Base-by-base conservation (phyloP, 108 stramenopile genomes). In the Discostella stelligeroides region DNA sequence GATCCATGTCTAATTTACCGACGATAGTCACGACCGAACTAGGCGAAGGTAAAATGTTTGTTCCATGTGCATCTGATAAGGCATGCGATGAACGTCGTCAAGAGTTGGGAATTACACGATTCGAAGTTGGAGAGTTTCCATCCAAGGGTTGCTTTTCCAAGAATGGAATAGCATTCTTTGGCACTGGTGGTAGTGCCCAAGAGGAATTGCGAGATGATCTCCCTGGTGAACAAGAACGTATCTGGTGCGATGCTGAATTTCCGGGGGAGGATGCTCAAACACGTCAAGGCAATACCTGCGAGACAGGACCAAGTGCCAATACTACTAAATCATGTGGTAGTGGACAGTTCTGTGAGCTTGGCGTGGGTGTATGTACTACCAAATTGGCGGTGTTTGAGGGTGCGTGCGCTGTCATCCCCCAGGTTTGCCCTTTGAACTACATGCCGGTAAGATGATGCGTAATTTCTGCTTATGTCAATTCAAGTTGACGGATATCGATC, bases 121-220 rank as follows among this genome's bases (percentile, higher is more conserved):
- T 56, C 17, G 5, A 56, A 14, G 55, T 37, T 1, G 55, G 55
- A 5, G 55, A 56, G 12, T 56, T 28, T 56, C 34, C 28, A n/a
- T 28, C 55, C 17, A 56, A 37, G 1, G 55, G 55, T 15, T 56
- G 55, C 34, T 56, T 56, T 27, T 56, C 29, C 55, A 56, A 56
- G 55, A 37, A 34, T 27, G 34, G 28, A 14, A 56, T 15, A 17
- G 55, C 55, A 0, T 56, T 37, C 13, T 56, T 29, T 29, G 18
- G 55, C 30, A 56, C 55, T 2, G 55, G 55, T n/a, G 55, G 55
- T 30, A 37, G 30, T 0, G 9, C 12, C 14, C 30, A 56, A 13
- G 55, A 30, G 15, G 13, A 28, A 27, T 34, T 23, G 27, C 18
- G 24, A 7, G 23, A 23, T 0, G 48, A n/a, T 23, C 48, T 49